Base-by-base conservation (phyloP, 2,329 filamentous ascomycete genomes). In the Xylariomycetidae sp. region DNA sequence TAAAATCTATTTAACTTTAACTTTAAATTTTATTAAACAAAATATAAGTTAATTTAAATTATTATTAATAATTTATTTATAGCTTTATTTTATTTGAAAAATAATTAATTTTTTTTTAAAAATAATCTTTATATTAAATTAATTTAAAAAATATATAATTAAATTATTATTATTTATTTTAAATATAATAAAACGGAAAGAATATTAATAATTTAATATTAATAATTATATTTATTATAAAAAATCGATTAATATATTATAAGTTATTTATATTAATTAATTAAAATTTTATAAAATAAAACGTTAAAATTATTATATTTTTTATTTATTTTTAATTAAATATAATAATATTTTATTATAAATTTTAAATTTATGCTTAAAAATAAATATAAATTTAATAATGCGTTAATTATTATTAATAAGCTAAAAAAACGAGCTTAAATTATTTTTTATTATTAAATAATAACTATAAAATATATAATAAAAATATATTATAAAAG, bases 61-160 rank as follows among this genome's bases (percentile, higher is more conserved):
- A n/a, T n/a, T n/a, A n/a, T n/a, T n/a, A n/a, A n/a, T n/a, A n/a
- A n/a, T n/a, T n/a, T n/a, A n/a, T n/a, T n/a, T n/a, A n/a, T 25
- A n/a, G n/a, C n/a, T n/a, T 25, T 25, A n/a, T 8, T n/a, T n/a
- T n/a, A 25, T 14, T 25, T 25, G n/a, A 25, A 28, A 14, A 12
- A 11, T 14, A 6, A 17, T 4, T 6, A 5, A 28, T 6, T 17
- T 14, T 28, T 28, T 14, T 8, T 15, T 17, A 28, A 28, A 28
- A 28, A 10, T 23, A 14, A 22, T 23, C 16, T 31, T 13, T 14
- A 31, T 3, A 2, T 16, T 31, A 23, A 23, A 31, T 5, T 6
- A 31, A 23, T 31, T 22, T 25, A 25, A 22, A 23, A 23, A 31
- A 7, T 23, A 10, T 23, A 31, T n/a, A n/a, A n/a, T n/a, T n/a